phyloP scores from a whole-genome alignment of 139 green algal genomes.

The Yamagishiella unicocca region DNA sequence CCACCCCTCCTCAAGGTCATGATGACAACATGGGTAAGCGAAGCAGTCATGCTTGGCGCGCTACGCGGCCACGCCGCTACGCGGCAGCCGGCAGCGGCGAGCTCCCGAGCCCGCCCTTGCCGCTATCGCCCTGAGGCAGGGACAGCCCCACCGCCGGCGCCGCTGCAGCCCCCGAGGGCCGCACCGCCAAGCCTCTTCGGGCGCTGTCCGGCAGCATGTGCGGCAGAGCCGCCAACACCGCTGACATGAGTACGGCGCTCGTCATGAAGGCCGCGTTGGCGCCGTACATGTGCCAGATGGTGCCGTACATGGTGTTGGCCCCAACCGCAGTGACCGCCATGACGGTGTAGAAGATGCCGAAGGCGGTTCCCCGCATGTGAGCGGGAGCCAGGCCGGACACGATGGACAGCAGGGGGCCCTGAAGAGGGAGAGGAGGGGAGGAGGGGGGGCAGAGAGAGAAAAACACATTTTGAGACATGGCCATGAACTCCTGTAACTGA shows the following conservation, averaged over 20 bases:
- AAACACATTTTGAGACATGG: no score
- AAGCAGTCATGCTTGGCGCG: no score
- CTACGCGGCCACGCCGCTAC: no score
- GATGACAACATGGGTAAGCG: no score
- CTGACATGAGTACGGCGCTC: conserved; percentile 47
- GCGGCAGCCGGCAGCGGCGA: no score
- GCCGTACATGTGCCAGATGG: conserved; percentile 59
- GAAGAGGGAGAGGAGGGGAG: neutral
- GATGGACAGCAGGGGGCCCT: conserved; percentile 69
- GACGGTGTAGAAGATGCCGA: conserved; percentile 78
- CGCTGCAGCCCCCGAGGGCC: neutral
- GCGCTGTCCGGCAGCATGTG: conserved; percentile 51
- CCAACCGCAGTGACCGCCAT: conserved; percentile 68
- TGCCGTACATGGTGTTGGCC: conserved; percentile 70
- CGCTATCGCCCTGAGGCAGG: no score
- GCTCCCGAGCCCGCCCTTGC: no score
- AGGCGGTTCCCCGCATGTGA: conserved; percentile 70
- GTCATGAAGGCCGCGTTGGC: conserved; percentile 58
- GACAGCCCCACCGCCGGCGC: no score
- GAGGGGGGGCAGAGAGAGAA: neutral
- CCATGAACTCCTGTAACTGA: no score
- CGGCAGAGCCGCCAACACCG: conserved; percentile 44
- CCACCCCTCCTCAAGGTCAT: no score
- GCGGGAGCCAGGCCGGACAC: conserved; percentile 63
- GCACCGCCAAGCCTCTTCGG: neutral